A percentile compares a stretch with the other conserved stretches of the same genome.
These are phyloP conservation scores for Aspergillus sp. DNA, from an alignment of 2,329 filamentous ascomycete genomes.

Conservation along the genomic window DNA sequence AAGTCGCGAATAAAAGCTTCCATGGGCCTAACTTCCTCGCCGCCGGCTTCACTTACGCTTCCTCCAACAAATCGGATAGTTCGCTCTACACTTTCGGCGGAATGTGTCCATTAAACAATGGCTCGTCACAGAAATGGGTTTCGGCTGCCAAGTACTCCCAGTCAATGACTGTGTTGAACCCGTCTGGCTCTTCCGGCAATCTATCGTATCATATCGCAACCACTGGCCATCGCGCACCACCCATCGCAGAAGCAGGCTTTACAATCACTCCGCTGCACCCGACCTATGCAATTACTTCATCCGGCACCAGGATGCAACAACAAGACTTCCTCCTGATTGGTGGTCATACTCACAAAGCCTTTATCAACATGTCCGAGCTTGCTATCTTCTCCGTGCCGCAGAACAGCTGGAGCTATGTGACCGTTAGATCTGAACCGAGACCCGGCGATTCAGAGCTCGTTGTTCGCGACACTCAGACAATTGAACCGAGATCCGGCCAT, in stretches of 20 bases:
- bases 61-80: slow-evolving; percentile 43
- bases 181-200: slow-evolving; percentile 11
- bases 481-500: slow-evolving; percentile 83
- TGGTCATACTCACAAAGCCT: slow-evolving; percentile 72
- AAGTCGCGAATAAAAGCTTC: slow-evolving; percentile 23
- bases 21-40: slow-evolving; percentile 49
- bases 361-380: slow-evolving; percentile 89
- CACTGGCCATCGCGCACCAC: slow-evolving; percentile 49
- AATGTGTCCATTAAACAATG: slow-evolving; percentile 60
- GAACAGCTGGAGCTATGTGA: slow-evolving; percentile 74
- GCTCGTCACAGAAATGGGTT: slow-evolving; percentile 51
- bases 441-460: slow-evolving; percentile 48
- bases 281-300: slow-evolving; percentile 57
- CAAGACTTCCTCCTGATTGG: slow-evolving; percentile 73
- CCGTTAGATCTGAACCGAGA: slow-evolving; percentile 43
- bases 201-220: slow-evolving; percentile 37
- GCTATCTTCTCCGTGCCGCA: slow-evolving; percentile 81
- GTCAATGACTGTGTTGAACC: slow-evolving; percentile 56
- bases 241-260: slow-evolving; percentile 78
- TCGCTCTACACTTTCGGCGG: slow-evolving; percentile 68
- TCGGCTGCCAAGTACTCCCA: slow-evolving; percentile 68
- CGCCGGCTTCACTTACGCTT: slow-evolving; percentile 58
- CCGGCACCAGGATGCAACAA: slow-evolving; percentile 57
- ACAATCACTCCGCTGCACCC: slow-evolving; percentile 65
- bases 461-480: slow-evolving; percentile 37